Evolutionary conservation across 768 basidiomycete genomes (phyloP), one percentile per base, ranked within the genome.

Genomic region (Panellus pusillus): DNA sequence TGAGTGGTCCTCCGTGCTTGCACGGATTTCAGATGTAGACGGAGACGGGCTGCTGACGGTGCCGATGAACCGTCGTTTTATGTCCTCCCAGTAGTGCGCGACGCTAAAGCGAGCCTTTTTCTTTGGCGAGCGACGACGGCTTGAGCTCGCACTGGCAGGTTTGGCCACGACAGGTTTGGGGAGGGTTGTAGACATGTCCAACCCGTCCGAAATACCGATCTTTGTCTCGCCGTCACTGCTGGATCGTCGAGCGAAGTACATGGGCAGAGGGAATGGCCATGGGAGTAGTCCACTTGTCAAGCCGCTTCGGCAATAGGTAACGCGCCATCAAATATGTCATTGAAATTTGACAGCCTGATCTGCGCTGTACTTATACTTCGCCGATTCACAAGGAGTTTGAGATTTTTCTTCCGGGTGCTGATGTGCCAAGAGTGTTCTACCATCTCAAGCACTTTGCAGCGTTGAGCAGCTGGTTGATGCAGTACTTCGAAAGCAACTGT

Each of bases 21-120:
- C 38, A 13, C 42, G 54, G 0, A 57, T 15, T 8, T 53, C 73
- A 6, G 64, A 47, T 17, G 59, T 54, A 1, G 58, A 35, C 36
- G 54, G 50, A 11, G 82, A 83, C 11, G 81, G 83, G 14, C 76
- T 74, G 1, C 78, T 72, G n/a, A 79, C 81, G 1, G 79, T 74
- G 24, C 82, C 80, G 29, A 35, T 35, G 32, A 87, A 71, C 31
- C 79, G 79, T 57, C 73, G 76, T 66, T 75, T 74, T 66, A 87
- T 74, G 35, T 67, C 72, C 2, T 72, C 73, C 83, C 79, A 86
- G 28, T 76, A 72, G 7, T 72, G 68, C 38, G 65, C 60, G 18
- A 64, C 61, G 40, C 61, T 67, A 52, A 80, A 70, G 32, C 75
- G 72, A 45, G 74, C 69, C 29, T 69, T 72, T 63, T 70, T 77